Evolutionary conservation across 2,329 filamentous ascomycete species (phyloP), one percentile per base, ranked within the genome.

Genomic region (Diaporthe sp.): DNA sequence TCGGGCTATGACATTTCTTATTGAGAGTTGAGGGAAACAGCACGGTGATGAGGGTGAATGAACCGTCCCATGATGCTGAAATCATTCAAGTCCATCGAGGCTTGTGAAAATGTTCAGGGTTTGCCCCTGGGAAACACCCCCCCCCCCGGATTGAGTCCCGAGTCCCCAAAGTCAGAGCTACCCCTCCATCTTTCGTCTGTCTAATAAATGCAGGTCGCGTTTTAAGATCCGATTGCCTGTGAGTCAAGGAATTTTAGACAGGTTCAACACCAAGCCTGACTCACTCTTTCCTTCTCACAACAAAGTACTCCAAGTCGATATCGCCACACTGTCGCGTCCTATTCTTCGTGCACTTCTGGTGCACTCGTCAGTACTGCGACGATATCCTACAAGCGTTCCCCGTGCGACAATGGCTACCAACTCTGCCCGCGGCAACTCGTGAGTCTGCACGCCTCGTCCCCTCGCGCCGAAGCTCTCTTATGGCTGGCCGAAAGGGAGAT

Each of bases 371-470:
- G 87, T 85, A 78, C 85, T 85, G 82, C 85, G 85, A 85, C 83
- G 85, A 85, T 84, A 82, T 81, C 79, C 81, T 83, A 60, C 81
- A 63, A 80, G 78, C 73, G 81, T 82, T 80, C 82, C 84, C 82
- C 85, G 84, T 83, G 84, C 86, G 81, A 88, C 84, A 81, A 92
- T 92, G 90, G 90, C 90, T 80, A 89, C 88, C 78, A 90, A 92
- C 83, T 87, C 87, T 80, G 88, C 85, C 74, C 85, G 85, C 81
- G 86, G 86, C 79, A 88, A 87, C 76, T 84, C 84, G 86, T 88
- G 81, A 79, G 85, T 78, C 73, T 34, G 47, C 28, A 68, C 39
- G 25, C 55, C 74, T 44, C 61, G 7, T 28, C 39, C 51, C 13
- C 37, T 13, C 57, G 22, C 9, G 42, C 15, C 13, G 20, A 47